Conservation (phyloP, 2,329 filamentous ascomycete species). For the Penicillium digitatum region DNA sequence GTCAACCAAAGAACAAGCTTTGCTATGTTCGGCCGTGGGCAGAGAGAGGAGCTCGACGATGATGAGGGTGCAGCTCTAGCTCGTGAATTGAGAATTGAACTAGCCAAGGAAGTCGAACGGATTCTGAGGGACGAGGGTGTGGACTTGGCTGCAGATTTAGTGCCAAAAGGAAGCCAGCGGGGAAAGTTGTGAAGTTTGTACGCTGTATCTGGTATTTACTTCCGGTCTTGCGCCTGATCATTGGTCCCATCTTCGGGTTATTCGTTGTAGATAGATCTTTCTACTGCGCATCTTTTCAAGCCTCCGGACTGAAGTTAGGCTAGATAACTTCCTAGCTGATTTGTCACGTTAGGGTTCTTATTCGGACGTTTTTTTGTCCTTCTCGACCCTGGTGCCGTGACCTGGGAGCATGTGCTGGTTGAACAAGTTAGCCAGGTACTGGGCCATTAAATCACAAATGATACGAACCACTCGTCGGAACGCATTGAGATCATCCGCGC, state of each 20-base stretch:
- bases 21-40: slow-evolving; percentile 47
- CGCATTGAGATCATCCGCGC: slow-evolving; percentile 63
- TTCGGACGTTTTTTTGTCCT: neutral
- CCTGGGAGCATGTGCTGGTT: slow-evolving; percentile 8
- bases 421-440: neutral
- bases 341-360: neutral
- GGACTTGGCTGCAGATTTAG: slow-evolving; percentile 27
- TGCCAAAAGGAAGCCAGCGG: slow-evolving; percentile 5
- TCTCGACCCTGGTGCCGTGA: neutral
- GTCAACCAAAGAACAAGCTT: slow-evolving; percentile 31
- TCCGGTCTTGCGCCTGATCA: neutral
- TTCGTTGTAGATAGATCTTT: neutral
- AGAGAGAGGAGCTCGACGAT: slow-evolving; percentile 47
- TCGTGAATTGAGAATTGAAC: slow-evolving; percentile 34
- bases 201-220: neutral
- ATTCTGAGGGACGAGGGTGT: slow-evolving; percentile 38
- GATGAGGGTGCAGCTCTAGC: slow-evolving; percentile 42
- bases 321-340: neutral
- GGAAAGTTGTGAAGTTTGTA: slow-evolving; percentile 25
- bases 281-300: neutral
- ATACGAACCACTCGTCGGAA: slow-evolving; percentile 55
- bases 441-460: neutral
- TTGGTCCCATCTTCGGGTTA: neutral
- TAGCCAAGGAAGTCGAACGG: slow-evolving; percentile 36
- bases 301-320: neutral